Evolutionary conservation across 2,329 filamentous ascomycete species (phyloP).

Genomic region (Stemphylium beticola): DNA sequence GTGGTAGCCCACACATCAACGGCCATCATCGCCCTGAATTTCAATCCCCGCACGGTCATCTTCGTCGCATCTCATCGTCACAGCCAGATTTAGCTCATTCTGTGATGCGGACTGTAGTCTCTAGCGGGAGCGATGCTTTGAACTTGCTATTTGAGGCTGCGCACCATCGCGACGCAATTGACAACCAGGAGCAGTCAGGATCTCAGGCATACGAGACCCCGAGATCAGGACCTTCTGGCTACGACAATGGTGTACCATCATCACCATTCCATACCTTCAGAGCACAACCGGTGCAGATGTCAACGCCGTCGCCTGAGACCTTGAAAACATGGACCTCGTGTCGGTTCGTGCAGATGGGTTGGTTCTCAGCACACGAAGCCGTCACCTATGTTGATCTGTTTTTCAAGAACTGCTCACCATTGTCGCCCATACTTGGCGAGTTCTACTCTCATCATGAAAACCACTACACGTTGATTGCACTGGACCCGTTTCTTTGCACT

Average conservation of each 20-base stretch:
- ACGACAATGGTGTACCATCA: conserved; percentile 27
- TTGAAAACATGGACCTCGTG: conserved; percentile 57
- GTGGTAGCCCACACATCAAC: conserved; percentile 34
- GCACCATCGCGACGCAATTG: conserved; percentile 46
- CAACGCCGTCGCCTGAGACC: conserved; percentile 48
- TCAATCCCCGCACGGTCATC: conserved; percentile 36
- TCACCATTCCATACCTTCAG: conserved; percentile 43
- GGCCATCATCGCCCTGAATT: conserved; percentile 34
- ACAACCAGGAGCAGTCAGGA: conserved; percentile 38
- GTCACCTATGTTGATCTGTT: conserved; percentile 61
- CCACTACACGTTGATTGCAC: conserved; percentile 56
- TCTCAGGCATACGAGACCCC: conserved; percentile 50
- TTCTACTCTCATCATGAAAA: conserved; percentile 58
- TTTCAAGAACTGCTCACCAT: conserved; percentile 58
- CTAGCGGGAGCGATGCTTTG: conserved; percentile 61
- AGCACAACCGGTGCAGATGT: conserved; percentile 48
- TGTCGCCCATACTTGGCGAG: conserved; percentile 59
- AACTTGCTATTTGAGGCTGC: conserved; percentile 61
- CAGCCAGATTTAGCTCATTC: conserved; percentile 48
- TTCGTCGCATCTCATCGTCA: conserved; percentile 42
- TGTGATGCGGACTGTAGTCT: conserved; percentile 58
- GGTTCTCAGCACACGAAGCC: conserved; percentile 62
- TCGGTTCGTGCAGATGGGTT: conserved; percentile 62
- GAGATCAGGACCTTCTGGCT: conserved; percentile 36
- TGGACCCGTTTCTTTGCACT: conserved; percentile 60